These are phyloP conservation scores for Pythium guiyangense DNA, from an alignment of 352 stramenopile genomes.

Conservation along the genomic window DNA sequence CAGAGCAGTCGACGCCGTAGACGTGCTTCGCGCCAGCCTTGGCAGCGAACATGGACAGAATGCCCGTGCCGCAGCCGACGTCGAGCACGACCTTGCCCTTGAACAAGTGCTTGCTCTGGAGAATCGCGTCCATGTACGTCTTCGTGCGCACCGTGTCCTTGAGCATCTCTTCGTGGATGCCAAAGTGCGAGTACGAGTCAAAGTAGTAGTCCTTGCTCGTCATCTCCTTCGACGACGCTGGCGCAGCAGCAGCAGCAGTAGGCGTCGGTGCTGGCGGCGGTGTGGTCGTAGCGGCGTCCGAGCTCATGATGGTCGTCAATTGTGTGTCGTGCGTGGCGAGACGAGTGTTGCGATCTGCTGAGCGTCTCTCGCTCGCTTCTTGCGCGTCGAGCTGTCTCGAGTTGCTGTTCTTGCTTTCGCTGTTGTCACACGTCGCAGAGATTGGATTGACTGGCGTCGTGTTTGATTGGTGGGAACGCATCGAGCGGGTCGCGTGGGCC, in stretches of 20 bases:
- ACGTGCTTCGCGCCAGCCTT: conserved; percentile 90
- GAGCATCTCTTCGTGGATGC: conserved; percentile 97
- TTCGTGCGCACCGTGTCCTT: conserved; percentile 92
- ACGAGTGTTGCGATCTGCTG: conserved; percentile 3
- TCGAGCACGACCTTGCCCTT: conserved; percentile 97
- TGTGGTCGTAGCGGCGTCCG: conserved; percentile 13
- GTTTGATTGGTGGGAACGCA: neutral
- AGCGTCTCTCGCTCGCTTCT: neutral
- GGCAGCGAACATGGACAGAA: conserved; percentile 97
- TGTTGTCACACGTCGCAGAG: conserved; percentile 11
- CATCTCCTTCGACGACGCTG: conserved; percentile 38
- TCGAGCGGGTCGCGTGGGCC: too few species aligned
- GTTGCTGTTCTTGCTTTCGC: neutral
- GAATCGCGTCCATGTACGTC: conserved; percentile 97
- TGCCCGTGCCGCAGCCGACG: conserved; percentile 96
- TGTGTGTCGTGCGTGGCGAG: neutral
- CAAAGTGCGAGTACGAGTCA: conserved; percentile 97
- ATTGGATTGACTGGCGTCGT: conserved; percentile 10
- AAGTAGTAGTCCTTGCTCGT: conserved; percentile 98
- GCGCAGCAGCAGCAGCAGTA: conserved; percentile 10
- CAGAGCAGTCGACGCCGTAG: conserved; percentile 96
- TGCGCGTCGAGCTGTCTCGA: neutral
- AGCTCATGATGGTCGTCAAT: conserved; percentile 21
- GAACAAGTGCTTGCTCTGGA: conserved; percentile 97
- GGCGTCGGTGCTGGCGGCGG: conserved; percentile 14